Evolutionary conservation across 2,329 filamentous ascomycete species (phyloP).

Genomic region (Nothopassalora personata): DNA sequence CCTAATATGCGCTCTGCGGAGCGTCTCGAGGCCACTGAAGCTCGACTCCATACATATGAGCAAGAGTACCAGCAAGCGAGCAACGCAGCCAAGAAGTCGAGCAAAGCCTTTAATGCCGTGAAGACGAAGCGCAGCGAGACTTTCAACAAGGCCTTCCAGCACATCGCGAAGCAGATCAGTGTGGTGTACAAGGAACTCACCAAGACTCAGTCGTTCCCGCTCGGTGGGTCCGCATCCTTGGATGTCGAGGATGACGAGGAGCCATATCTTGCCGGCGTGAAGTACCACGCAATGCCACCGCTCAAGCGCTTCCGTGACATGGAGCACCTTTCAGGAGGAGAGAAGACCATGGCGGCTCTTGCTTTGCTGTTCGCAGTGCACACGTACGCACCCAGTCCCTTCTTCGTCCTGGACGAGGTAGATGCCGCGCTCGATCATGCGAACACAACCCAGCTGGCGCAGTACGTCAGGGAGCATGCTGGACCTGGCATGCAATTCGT

Average conservation of each 20-base stretch:
- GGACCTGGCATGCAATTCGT: constrained; percentile 99
- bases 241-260: constrained; percentile 96
- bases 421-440: constrained; percentile 97
- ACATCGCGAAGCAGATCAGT: constrained; percentile 91
- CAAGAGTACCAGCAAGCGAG: constrained; percentile 85
- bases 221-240: constrained; percentile 84
- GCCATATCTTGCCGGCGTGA: constrained; percentile 90
- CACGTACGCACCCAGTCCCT: constrained; percentile 89
- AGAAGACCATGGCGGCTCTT: constrained; percentile 97
- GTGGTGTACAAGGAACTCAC: constrained; percentile 95
- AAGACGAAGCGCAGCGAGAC: constrained; percentile 80
- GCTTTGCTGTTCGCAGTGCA: constrained; percentile 97
- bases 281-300: constrained; percentile 98
- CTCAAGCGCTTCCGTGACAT: constrained; percentile 98
- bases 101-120: constrained; percentile 76
- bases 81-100: constrained; percentile 64
- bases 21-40: constrained; percentile 78
- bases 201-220: constrained; percentile 78
- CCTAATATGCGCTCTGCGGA: constrained; percentile 96
- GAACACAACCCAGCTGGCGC: constrained; percentile 92
- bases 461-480: constrained; percentile 90
- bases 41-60: constrained; percentile 75
- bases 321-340: constrained; percentile 94
- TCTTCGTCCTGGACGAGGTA: constrained; percentile 97
- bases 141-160: constrained; percentile 90